Conservation (phyloP, 75 land plant species). For the Azolla pinnata region DNA sequence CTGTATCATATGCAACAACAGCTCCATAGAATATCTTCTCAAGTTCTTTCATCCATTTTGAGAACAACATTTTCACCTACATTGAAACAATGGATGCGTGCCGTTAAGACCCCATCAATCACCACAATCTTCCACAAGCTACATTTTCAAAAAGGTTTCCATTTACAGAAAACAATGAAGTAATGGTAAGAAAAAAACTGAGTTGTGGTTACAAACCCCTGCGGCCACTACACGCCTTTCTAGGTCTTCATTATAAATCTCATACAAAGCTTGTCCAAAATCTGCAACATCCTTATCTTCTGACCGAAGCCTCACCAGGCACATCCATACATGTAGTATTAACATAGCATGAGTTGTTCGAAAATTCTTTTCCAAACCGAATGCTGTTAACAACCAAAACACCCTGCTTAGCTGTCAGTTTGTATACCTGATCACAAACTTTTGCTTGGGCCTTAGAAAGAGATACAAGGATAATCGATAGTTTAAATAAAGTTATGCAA, state of each 20-base stretch:
- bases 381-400: no score
- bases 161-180: neutral
- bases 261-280: constrained; percentile 87
- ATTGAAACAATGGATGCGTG: neutral
- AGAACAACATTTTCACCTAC: constrained; percentile 80
- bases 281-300: constrained; percentile 89
- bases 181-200: constrained; percentile 13
- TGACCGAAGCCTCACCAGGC: constrained; percentile 62
- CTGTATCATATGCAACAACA: constrained; percentile 72
- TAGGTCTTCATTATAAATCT: constrained; percentile 85
- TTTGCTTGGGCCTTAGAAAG: no score
- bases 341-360: constrained; percentile 82
- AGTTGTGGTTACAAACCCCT: no score
- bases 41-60: constrained; percentile 93
- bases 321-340: constrained; percentile 90
- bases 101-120: neutral
- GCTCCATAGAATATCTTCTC: constrained; percentile 98
- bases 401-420: no score
- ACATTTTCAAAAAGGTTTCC: neutral
- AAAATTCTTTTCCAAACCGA: constrained; percentile 81
- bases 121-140: neutral
- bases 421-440: no score
- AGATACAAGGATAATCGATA: no score
- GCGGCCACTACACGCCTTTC: constrained; percentile 77
- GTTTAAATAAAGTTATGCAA: no score